These are phyloP conservation scores for Mycena metata DNA, from an alignment of 768 basidiomycete species.

Conservation along the genomic window DNA sequence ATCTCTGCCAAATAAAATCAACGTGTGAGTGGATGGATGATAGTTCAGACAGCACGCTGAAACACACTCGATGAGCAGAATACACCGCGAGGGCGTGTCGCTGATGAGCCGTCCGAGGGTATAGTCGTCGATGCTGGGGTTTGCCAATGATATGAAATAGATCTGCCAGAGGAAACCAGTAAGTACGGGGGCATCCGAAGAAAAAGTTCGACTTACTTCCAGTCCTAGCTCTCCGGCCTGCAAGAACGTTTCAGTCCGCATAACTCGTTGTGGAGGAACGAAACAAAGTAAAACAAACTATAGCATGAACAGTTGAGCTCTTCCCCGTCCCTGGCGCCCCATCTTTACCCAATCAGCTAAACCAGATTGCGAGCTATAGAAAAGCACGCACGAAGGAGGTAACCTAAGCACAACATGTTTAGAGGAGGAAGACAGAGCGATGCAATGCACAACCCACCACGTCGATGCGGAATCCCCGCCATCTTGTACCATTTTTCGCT, in stretches of 20 bases:
- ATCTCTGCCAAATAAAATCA: conserved; percentile 2
- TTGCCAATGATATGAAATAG: conserved; percentile 15
- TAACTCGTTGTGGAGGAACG: too few relatives aligned
- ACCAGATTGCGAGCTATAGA: too few relatives aligned
- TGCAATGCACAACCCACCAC: neutral
- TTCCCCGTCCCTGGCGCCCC: conserved; percentile 38
- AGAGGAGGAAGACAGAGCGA: neutral
- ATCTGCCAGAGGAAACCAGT: neutral
- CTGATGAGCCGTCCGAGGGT: neutral
- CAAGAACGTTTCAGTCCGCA: too few relatives aligned
- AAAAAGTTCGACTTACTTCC: conserved; percentile 12
- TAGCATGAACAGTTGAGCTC: conserved; percentile 30
- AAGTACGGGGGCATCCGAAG: neutral
- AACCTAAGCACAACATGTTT: too few relatives aligned
- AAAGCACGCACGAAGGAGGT: too few relatives aligned
- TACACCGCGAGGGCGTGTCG: conserved; percentile 16
- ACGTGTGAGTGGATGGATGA: too few relatives aligned
- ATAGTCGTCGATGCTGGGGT: conserved; percentile 10
- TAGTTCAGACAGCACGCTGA: too few relatives aligned
- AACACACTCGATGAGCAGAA: conserved; percentile 17
- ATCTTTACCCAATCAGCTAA: too few relatives aligned
- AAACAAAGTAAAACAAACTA: neutral
- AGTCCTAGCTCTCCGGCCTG: conserved; percentile 35
- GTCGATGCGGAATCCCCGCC: conserved; percentile 39
- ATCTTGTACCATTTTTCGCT: conserved; percentile 37